Conservation (phyloP, 1,139 yeast genomes). For the Pichia sp. region DNA sequence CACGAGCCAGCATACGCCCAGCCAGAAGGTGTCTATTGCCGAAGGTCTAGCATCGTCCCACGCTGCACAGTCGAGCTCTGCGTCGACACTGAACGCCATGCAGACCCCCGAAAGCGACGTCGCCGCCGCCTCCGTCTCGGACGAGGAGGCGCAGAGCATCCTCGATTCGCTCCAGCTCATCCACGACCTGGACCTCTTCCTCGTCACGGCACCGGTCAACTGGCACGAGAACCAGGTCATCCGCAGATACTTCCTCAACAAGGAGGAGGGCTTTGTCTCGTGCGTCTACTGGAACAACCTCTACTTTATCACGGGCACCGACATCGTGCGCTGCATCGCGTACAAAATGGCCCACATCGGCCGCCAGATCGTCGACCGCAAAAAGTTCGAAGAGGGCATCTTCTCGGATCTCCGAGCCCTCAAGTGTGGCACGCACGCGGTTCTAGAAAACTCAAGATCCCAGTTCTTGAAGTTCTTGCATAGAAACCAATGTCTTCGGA, state of each 20-base stretch:
- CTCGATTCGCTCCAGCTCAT: slow-evolving; percentile 56
- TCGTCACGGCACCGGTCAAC: slow-evolving; percentile 90
- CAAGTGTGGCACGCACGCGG: slow-evolving; percentile 85
- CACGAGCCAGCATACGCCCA: slow-evolving; percentile 2
- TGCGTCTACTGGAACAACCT: slow-evolving; percentile 92
- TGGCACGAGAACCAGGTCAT: slow-evolving; percentile 91
- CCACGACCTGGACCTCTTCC: slow-evolving; percentile 75
- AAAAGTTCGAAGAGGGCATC: slow-evolving; percentile 95
- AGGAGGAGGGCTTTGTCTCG: slow-evolving; percentile 85
- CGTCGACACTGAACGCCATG: neutral
- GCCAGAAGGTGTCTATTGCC: slow-evolving; percentile 1
- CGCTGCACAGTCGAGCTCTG: slow-evolving; percentile 1
- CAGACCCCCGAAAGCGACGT: slow-evolving; percentile 2
- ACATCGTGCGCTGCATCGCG: slow-evolving; percentile 86
- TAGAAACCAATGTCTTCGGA: slow-evolving; percentile 81
- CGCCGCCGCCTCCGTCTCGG: neutral
- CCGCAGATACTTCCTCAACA: slow-evolving; percentile 77
- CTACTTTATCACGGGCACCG: slow-evolving; percentile 92
- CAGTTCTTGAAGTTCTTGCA: slow-evolving; percentile 79
- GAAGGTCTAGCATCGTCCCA: neutral
- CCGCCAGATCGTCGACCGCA: slow-evolving; percentile 73
- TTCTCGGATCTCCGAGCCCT: slow-evolving; percentile 85
- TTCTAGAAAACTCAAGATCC: slow-evolving; percentile 83
- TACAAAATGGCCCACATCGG: slow-evolving; percentile 91
- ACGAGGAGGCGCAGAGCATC: slow-evolving; percentile 7